Base-by-base conservation (phyloP, 345 rosid species). In the Eucalyptus rudis region DNA sequence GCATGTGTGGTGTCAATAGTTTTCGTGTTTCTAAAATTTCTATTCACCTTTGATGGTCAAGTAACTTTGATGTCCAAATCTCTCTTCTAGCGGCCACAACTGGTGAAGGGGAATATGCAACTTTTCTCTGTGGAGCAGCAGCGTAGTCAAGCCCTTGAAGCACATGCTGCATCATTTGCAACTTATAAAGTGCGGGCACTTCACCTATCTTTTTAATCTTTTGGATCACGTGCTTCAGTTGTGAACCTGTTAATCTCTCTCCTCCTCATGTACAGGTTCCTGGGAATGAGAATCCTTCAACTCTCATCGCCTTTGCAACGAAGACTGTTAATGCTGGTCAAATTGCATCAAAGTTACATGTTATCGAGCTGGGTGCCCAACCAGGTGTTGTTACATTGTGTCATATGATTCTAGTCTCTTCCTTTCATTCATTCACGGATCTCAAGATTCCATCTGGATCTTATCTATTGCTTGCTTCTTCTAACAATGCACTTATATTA, bases 141-240 rank as follows among this genome's bases (percentile, higher is more conserved):
- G 94, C 98, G 99, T 54, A 97, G 99, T 93, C 99, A 98, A 93
- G 97, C 97, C 58, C 97, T 98, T 86, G 99, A 98, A 92, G 99
- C 99, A 54, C 99, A 98, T 95, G 99, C 99, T 91, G 99, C 99
- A 5, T 93, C 99, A 88, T 98, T 97, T 95, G 99, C 99, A 24
- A 96, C 95, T 88, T 94, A 94, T 87, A 98, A 96, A 94, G 99
- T 97, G 80, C 59, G 88, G 50, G 76, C 13, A 47, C 64, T 86
- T 54, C 43, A 88, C 31, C n/a, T 49, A 45, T 87, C 66, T 24
- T 44, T 58, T 85, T 88, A 84, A 31, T 58, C 47, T 56, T 24
- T 19, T 86, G 49, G 44, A 62, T 86, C 56, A 7, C 1, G 10
- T 86, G 59, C 47, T 54, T 19, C 20, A 10, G 49, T 86, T 52